Base-by-base conservation (phyloP, 805 yeast species). In the Kazachstania kunashirensis region DNA sequence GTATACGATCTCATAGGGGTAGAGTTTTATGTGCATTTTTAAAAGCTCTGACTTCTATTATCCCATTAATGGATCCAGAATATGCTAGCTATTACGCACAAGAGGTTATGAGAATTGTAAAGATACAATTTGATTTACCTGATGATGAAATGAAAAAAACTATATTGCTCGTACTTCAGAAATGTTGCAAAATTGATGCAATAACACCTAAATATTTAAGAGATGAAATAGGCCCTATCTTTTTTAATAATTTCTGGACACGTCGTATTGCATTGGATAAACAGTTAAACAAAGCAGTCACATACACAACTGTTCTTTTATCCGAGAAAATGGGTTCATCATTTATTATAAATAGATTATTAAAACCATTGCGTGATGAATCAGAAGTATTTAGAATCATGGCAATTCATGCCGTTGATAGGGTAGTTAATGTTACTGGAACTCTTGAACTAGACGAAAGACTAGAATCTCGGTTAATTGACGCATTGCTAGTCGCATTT, bases 1-100 rank as follows among this genome's bases (percentile, higher is more conserved):
- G 95, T 4, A 70, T 84, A 17, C 70, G 75, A 31, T 69, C 69
- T 27, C 92, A 83, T 44, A 66, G 95, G 43, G 96, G 96, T 4
- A 73, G 75, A 47, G 68, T 77, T 0, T 65, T 86, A 34, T 81
- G 95, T 0, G 75, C 84, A 2, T 84, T 81, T 50, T 53, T 89
- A 43, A 75, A 74, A 50, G 82, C 94, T 35, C 65, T 88, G 17
- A 95, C 94, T 0, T 72, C 75, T 19, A 66, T 88, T 5, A 76
- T 88, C 4, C 95, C 96, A 0, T 62, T 89, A 35, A 85, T 89
- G 95, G 81, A 77, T 39, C 76, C 77, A 13, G 95, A 85, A 43
- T 79, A 82, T 53, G 78, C 86, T 2, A 73, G 75, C 37, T 82
- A 76, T 53, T 86, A 84, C 47, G 75, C 96, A 0, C 69, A 69